These are phyloP conservation scores for Mucor velutinosus DNA, from an alignment of 371 early-diverging fungal species.

Conservation along the genomic window DNA sequence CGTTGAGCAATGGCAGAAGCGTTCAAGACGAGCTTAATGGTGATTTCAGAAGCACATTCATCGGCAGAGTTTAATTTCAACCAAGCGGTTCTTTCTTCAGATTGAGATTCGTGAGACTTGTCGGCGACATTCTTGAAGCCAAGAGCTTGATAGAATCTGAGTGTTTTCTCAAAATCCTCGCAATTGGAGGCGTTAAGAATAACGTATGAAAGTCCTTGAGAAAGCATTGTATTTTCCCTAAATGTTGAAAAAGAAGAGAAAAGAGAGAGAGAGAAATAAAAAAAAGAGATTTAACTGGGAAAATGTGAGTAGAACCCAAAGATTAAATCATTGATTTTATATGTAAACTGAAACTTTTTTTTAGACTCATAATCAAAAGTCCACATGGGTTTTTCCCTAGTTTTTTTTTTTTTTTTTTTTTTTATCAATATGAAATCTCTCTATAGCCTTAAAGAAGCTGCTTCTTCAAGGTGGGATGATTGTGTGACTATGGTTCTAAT, in stretches of 20 bases:
- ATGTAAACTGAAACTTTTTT: slow-evolving; percentile 7
- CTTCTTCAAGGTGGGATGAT: slow-evolving; percentile 3
- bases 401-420: slow-evolving; percentile 6
- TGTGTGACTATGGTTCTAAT: slow-evolving; percentile 6
- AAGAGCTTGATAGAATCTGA: slow-evolving; percentile 58
- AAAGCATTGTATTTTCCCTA: slow-evolving; percentile 13
- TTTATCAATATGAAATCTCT: neutral
- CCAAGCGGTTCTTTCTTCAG: slow-evolving; percentile 33
- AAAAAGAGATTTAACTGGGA: neutral
- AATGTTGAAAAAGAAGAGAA: neutral
- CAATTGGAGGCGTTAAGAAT: slow-evolving; percentile 49
- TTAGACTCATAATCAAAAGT: slow-evolving; percentile 9
- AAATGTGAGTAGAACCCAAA: neutral
- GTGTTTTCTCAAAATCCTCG: slow-evolving; percentile 35
- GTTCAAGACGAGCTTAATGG: slow-evolving; percentile 45
- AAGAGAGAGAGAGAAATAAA: neutral
- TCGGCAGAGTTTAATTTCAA: slow-evolving; percentile 37
- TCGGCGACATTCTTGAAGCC: slow-evolving; percentile 53
- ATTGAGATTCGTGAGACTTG: slow-evolving; percentile 30
- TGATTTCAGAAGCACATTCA: slow-evolving; percentile 32
- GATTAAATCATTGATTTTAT: neutral
- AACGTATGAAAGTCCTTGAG: slow-evolving; percentile 60
- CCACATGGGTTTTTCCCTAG: slow-evolving; percentile 11
- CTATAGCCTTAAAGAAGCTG: neutral
- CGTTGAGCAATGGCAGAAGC: slow-evolving; percentile 9